Base-by-base conservation (phyloP, 176 grass and related monocot genomes). In the Eleusine indica region DNA sequence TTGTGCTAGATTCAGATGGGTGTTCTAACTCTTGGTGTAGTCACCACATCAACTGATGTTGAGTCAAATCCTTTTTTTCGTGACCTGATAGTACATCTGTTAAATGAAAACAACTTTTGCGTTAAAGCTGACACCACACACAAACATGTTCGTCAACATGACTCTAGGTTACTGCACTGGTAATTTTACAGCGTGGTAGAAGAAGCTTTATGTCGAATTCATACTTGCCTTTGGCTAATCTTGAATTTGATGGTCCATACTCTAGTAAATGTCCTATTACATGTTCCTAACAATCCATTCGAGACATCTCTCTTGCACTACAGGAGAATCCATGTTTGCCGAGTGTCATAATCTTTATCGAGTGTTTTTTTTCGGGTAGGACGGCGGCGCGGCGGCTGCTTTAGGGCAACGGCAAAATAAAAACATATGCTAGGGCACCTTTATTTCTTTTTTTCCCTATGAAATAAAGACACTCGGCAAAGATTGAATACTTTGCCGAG, bases 91-190 rank as follows among this genome's bases (percentile, higher is more conserved):
- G 66, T 81, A 70, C 25, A 68, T 41, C 76, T 70, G 39, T 56
- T 75, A 68, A 37, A 57, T 75, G 77, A 81, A 80, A 71, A 81
- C 35, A 61, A 73, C 66, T 54, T 86, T 89, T 57, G 46, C 28
- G 35, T 73, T 61, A 71, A 66, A 82, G 66, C 57, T 60, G 16
- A 86, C 10, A 76, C 25, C 17, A 4, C 73, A 73, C n/a, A 85
- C 58, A 71, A 47, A 29, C 57, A 76, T 85, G 37, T 10, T 71
- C 15, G 57, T 89, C 66, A 86, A 65, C 46, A 28, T 56, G 6
- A 76, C 71, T 82, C 48, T 49, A 53, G 71, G 30, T 48, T 66
- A 63, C 40, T 68, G 53, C 42, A 8, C 37, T 47, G 44, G 18
- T 82, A 82, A 73, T 51, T 61, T 73, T 37, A 66, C 58, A 82